A percentile compares a stretch with the other conserved stretches of the same genome.
These are phyloP conservation scores for Stagonosporopsis rhizophila DNA, from an alignment of 2,329 filamentous ascomycete species.

Conservation along the genomic window DNA sequence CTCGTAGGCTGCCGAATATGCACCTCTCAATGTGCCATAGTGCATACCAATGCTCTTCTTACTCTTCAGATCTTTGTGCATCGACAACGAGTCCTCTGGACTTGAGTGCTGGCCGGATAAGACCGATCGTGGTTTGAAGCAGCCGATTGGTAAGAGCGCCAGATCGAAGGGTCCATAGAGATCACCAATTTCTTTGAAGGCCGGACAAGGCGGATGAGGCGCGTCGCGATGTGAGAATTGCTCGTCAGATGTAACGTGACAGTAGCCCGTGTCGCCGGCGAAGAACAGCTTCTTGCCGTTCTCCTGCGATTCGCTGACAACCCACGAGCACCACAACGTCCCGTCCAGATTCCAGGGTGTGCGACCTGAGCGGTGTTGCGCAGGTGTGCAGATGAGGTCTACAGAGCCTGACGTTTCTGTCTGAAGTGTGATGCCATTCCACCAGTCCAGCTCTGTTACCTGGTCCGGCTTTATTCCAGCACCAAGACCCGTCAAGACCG, in stretches of 20 bases:
- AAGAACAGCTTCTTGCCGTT: slow-evolving; percentile 54
- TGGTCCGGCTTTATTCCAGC: slow-evolving; percentile 48
- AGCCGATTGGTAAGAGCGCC: slow-evolving; percentile 57
- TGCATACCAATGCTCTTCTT: slow-evolving; percentile 61
- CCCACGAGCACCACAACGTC: slow-evolving; percentile 59
- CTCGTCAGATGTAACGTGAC: slow-evolving; percentile 41
- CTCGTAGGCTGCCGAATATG: slow-evolving; percentile 55
- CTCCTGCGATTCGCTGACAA: slow-evolving; percentile 41
- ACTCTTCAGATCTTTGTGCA: slow-evolving; percentile 57
- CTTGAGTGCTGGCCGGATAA: slow-evolving; percentile 57
- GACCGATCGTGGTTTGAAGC: slow-evolving; percentile 55
- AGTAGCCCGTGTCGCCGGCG: slow-evolving; percentile 60
- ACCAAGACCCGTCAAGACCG: slow-evolving; percentile 48
- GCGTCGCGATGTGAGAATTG: slow-evolving; percentile 42
- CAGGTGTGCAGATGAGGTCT: slow-evolving; percentile 55
- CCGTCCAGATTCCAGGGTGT: slow-evolving; percentile 49
- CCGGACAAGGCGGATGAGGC: slow-evolving; percentile 54
- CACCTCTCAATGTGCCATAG: slow-evolving; percentile 58
- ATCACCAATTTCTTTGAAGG: slow-evolving; percentile 57
- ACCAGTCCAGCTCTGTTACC: slow-evolving; percentile 60
- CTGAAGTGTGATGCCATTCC: slow-evolving; percentile 52
- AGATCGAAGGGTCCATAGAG: slow-evolving; percentile 59
- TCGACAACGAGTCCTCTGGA: slow-evolving; percentile 57
- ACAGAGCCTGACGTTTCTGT: slow-evolving; percentile 48
- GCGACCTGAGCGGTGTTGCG: slow-evolving; percentile 57